These are phyloP conservation scores for Leccinum subgranulosum DNA, from an alignment of 768 basidiomycete genomes.

Conservation along the genomic window DNA sequence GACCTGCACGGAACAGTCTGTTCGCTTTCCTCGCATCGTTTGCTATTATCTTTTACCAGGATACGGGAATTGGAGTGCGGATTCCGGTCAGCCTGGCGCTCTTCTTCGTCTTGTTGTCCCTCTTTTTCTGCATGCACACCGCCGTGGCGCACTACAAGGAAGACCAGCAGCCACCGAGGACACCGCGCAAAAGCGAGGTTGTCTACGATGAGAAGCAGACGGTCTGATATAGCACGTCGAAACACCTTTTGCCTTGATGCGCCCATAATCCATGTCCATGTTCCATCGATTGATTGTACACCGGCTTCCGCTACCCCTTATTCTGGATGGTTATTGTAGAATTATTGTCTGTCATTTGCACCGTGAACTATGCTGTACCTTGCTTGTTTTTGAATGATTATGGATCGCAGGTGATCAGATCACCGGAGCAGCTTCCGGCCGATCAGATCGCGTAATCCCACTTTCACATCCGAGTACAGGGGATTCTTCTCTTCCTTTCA, in stretches of 20 bases:
- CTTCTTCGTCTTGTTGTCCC: conserved; percentile 15
- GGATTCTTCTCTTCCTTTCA: too few relatives aligned
- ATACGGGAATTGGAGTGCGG: conserved; percentile 24
- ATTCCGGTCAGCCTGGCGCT: conserved; percentile 26
- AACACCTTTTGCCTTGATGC: not conserved
- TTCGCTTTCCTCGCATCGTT: conserved; percentile 34
- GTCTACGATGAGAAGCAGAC: not conserved
- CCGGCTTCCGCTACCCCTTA: not conserved
- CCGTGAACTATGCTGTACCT: not conserved
- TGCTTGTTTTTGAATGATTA: conserved; percentile 5
- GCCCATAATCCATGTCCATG: not conserved
- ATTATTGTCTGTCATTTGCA: not conserved
- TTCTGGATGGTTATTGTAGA: not conserved
- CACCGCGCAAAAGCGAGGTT: not conserved
- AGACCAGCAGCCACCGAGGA: not conserved
- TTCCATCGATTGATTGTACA: not conserved
- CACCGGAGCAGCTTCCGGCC: too few relatives aligned
- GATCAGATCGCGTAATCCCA: too few relatives aligned
- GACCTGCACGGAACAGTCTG: conserved; percentile 23
- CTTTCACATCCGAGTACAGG: too few relatives aligned
- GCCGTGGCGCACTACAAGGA: conserved; percentile 20
- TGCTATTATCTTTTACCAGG: conserved; percentile 27
- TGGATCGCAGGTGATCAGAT: not conserved
- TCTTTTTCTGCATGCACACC: conserved; percentile 31
- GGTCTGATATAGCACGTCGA: not conserved